Percentiles rank a stretch among this genome's conserved stretches.
Conservation (phyloP, 106 monocot genomes). For the Apostasia shenzhenica region DNA sequence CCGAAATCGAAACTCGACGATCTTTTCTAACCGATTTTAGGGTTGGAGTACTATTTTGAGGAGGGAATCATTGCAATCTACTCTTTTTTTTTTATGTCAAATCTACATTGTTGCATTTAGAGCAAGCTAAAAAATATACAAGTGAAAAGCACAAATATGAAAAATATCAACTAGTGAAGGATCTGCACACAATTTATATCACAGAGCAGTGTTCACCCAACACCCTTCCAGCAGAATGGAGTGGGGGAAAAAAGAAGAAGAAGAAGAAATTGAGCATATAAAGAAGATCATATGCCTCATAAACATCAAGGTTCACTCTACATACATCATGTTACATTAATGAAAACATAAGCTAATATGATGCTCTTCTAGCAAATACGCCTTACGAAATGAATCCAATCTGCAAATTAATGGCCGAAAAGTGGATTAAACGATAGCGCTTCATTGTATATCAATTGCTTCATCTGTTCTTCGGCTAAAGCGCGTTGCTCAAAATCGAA, state of each 20-base stretch:
- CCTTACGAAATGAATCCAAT: not conserved
- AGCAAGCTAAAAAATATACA: too few relatives aligned
- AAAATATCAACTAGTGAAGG: not conserved
- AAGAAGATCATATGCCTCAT: not conserved
- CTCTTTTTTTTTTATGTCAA: too few relatives aligned
- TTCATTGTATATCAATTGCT: slow-evolving; percentile 87
- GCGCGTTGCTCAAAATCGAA: slow-evolving; percentile 87
- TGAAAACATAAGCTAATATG: not conserved
- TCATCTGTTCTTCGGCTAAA: slow-evolving; percentile 84
- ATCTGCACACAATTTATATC: not conserved
- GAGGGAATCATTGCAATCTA: too few relatives aligned
- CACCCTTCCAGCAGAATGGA: not conserved
- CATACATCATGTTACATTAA: not conserved
- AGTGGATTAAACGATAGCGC: slow-evolving; percentile 62
- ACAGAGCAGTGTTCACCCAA: not conserved
- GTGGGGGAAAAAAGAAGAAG: not conserved
- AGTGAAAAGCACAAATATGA: not conserved
- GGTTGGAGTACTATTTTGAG: too few relatives aligned
- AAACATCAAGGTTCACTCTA: not conserved
- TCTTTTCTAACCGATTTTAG: too few relatives aligned
- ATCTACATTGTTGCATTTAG: too few relatives aligned
- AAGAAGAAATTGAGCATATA: not conserved
- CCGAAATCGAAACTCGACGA: too few relatives aligned
- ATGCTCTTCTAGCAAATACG: not conserved
- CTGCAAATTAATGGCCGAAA: not conserved